phyloP scores from a whole-genome alignment of 441 rosid species.

The Populus trichocarpa region DNA sequence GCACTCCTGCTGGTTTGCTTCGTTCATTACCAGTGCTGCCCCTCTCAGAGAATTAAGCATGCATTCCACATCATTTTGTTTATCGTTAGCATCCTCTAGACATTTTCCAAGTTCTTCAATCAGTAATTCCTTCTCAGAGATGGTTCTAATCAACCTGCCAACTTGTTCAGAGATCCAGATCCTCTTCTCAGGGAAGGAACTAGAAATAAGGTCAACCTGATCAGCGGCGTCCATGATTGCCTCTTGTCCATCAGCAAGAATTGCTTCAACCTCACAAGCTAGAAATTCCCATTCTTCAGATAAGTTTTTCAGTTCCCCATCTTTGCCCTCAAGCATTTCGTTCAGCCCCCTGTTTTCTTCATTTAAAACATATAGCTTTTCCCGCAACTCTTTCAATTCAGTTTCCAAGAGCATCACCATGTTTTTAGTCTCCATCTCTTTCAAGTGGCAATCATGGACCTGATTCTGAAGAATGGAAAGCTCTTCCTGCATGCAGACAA shows the following conservation, averaged over 20 bases:
- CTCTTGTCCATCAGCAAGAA: constrained; percentile 71
- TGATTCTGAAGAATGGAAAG: constrained; percentile 82
- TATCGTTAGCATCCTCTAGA: constrained; percentile 78
- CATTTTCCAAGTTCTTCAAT: constrained; percentile 83
- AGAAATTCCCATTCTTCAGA: constrained; percentile 80
- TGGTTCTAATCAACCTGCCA: constrained; percentile 54
- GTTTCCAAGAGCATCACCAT: constrained; percentile 42
- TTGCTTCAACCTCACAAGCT: constrained; percentile 70
- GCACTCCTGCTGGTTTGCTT: constrained; percentile 87
- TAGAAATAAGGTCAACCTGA: constrained; percentile 70
- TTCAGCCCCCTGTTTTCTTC: constrained; percentile 60
- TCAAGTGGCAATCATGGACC: constrained; percentile 63
- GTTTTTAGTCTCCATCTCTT: constrained; percentile 57
- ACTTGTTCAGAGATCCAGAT: constrained; percentile 92
- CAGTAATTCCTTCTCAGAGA: constrained; percentile 70
- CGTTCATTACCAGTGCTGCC: constrained; percentile 79
- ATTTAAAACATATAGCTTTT: constrained; percentile 39
- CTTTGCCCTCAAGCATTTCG: constrained; percentile 58
- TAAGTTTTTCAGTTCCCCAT: constrained; percentile 49
- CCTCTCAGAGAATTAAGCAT: constrained; percentile 89
- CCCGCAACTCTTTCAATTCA: constrained; percentile 56
- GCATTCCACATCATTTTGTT: constrained; percentile 68
- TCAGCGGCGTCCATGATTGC: constrained; percentile 65
- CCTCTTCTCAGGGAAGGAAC: constrained; percentile 74
- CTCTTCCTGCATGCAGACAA: constrained; percentile 94